These are phyloP conservation scores for Asclepias syriaca DNA, from an alignment of 257 asterid genomes.

Conservation along the genomic window DNA sequence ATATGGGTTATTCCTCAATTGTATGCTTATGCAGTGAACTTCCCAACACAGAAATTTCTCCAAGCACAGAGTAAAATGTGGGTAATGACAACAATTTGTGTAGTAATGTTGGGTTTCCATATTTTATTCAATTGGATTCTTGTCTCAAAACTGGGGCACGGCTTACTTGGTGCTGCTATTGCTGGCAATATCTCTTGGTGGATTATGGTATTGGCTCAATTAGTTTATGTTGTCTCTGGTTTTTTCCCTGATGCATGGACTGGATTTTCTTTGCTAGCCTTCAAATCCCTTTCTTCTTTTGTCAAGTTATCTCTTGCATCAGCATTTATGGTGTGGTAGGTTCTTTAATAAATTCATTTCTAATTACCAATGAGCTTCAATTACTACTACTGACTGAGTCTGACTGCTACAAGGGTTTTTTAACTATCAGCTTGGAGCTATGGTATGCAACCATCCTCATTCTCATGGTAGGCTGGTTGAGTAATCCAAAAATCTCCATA, in stretches of 20 bases:
- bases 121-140: conserved; percentile 64
- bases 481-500: conserved; percentile 70
- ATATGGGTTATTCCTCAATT: conserved; percentile 71
- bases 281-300: conserved; percentile 50
- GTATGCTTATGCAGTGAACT: conserved; percentile 68
- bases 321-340: conserved; percentile 85
- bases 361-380: not conserved
- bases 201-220: conserved; percentile 68
- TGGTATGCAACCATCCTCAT: conserved; percentile 72
- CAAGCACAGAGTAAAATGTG: conserved; percentile 86
- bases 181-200: conserved; percentile 84
- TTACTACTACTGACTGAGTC: too few species aligned
- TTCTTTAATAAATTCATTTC: not conserved
- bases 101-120: conserved; percentile 49
- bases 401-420: too few species aligned
- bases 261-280: conserved; percentile 62
- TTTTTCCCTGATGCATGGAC: conserved; percentile 77
- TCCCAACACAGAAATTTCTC: conserved; percentile 71
- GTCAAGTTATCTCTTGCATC: conserved; percentile 78
- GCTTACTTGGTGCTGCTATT: conserved; percentile 75
- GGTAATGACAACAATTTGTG: conserved; percentile 65
- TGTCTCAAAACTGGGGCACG: conserved; percentile 42
- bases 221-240: conserved; percentile 60
- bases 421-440: conserved; percentile 58
- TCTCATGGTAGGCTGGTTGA: conserved; percentile 78